A percentile compares a stretch with the other conserved stretches of the same genome.
These are phyloP conservation scores for Mortierella alpina DNA, from an alignment of 192 early-diverging fungal species.

Conservation along the genomic window DNA sequence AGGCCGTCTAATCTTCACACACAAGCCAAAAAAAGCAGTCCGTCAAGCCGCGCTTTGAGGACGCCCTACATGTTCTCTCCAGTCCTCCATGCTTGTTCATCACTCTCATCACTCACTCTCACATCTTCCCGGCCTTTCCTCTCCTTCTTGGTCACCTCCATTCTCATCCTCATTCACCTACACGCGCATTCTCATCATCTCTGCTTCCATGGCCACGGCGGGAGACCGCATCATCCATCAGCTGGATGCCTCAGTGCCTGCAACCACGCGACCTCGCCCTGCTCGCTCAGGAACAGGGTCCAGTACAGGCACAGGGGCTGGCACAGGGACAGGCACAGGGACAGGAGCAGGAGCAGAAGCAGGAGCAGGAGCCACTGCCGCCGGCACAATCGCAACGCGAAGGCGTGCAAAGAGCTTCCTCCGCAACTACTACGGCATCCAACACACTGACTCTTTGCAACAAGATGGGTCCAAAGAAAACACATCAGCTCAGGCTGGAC, in stretches of 20 bases:
- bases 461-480: slow-evolving; percentile 22
- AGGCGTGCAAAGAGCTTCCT: slow-evolving; percentile 63
- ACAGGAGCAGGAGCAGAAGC: slow-evolving; percentile 7
- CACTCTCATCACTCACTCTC: background rate
- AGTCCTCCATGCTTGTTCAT: background rate
- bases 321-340: background rate
- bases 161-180: too few species aligned
- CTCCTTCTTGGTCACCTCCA: too few species aligned
- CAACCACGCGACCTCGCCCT: background rate
- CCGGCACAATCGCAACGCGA: slow-evolving; percentile 22
- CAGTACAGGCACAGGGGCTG: background rate
- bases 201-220: too few species aligned
- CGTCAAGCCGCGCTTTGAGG: background rate
- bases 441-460: slow-evolving; percentile 28
- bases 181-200: too few species aligned
- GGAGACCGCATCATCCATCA: slow-evolving; percentile 7
- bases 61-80: background rate
- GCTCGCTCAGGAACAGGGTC: background rate
- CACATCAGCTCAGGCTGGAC: slow-evolving; percentile 42
- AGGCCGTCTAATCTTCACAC: too few species aligned
- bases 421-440: slow-evolving; percentile 64
- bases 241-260: slow-evolving; percentile 7
- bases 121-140: background rate
- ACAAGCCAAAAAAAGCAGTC: background rate
- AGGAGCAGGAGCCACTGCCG: background rate